Conservation (phyloP, 768 basidiomycete species). For the Pleurotus platypus region DNA sequence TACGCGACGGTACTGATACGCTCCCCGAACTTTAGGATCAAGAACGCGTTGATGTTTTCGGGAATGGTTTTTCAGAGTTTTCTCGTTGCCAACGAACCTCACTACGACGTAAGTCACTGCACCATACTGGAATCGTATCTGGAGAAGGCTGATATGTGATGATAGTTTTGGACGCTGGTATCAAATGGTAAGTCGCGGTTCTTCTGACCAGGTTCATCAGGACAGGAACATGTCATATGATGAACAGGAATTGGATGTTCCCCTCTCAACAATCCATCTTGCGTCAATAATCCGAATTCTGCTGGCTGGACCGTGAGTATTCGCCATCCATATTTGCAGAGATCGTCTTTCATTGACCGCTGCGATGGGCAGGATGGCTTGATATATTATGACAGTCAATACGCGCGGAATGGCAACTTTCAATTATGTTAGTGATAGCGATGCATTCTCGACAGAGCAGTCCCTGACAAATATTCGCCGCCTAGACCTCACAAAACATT, state of each 20-base stretch:
- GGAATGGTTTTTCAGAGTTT: constrained; percentile 35
- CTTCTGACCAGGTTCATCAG: too few species aligned
- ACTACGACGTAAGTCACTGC: constrained; percentile 29
- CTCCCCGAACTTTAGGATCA: constrained; percentile 20
- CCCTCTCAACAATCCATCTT: constrained; percentile 28
- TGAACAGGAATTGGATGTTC: constrained; percentile 33
- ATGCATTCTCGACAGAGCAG: background rate
- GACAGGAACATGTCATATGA: too few species aligned
- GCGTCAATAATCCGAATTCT: constrained; percentile 30
- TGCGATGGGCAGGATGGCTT: constrained; percentile 23
- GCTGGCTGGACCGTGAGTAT: constrained; percentile 38
- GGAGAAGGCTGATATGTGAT: background rate
- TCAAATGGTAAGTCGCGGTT: constrained; percentile 22
- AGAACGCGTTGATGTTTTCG: constrained; percentile 35
- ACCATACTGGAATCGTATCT: background rate
- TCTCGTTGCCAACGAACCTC: constrained; percentile 29
- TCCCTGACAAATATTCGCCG: background rate
- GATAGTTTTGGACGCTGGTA: constrained; percentile 36
- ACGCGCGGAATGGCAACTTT: constrained; percentile 33
- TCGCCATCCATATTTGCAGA: background rate
- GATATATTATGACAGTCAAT: constrained; percentile 39
- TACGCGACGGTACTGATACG: background rate
- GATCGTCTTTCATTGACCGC: background rate
- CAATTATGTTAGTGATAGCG: constrained; percentile 24
- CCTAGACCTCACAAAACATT: constrained; percentile 33